A percentile compares a stretch with the other conserved stretches of the same genome.
Conservation (phyloP, 139 green algal species). For the Micractinium conductrix region DNA sequence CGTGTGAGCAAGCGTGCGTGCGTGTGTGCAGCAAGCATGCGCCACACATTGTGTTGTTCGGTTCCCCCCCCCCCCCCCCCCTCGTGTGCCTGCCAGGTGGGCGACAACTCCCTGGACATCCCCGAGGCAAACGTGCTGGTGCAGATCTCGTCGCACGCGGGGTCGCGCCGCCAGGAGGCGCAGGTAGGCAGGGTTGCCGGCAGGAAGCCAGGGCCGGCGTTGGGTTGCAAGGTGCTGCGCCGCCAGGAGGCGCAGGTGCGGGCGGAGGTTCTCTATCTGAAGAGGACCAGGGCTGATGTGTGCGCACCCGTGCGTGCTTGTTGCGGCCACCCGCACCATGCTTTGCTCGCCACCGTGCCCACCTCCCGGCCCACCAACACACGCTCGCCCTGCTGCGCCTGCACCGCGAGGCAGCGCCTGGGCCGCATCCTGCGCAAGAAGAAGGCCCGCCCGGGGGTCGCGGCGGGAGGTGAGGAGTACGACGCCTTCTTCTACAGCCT, state of each 20-base stretch:
- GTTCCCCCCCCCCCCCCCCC: not conserved
- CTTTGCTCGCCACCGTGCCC: not conserved
- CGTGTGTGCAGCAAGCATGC: no score
- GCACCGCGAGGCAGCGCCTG: slow-evolving; percentile 89
- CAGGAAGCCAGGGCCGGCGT: no score
- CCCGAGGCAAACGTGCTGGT: slow-evolving; percentile 99
- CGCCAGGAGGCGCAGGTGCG: no score
- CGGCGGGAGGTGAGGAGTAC: slow-evolving; percentile 73
- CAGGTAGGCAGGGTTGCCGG: not conserved
- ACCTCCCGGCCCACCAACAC: not conserved
- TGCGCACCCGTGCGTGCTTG: no score
- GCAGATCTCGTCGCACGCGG: slow-evolving; percentile 96
- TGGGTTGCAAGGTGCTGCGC: no score
- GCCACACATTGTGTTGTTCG: no score
- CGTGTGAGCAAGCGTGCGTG: no score
- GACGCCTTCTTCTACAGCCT: slow-evolving; percentile 99
- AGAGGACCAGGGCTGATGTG: no score
- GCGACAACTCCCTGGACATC: slow-evolving; percentile 99
- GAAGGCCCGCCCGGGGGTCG: slow-evolving; percentile 59
- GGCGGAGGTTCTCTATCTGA: no score
- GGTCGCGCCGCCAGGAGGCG: slow-evolving; percentile 90
- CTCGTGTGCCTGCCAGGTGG: slow-evolving; percentile 66
- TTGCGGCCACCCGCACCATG: no score
- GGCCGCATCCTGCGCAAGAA: slow-evolving; percentile 97
- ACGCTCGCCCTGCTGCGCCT: no score